These are phyloP conservation scores for Nematodospora valgi DNA, from an alignment of 805 yeast species.

Conservation along the genomic window DNA sequence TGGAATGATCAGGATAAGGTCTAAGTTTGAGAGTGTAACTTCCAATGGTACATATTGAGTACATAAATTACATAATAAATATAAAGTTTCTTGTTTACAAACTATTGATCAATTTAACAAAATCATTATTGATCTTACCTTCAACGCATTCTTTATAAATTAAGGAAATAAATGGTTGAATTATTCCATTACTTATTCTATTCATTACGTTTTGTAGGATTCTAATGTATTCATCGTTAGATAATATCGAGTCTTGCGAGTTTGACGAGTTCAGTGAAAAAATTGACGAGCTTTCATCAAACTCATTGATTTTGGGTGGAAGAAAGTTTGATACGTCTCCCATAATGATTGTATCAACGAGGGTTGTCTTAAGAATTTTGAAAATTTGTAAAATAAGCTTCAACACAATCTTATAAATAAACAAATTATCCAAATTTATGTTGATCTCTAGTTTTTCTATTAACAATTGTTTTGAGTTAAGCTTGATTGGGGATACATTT, in stretches of 20 bases:
- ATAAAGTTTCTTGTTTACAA: constrained; percentile 3
- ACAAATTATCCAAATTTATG: constrained; percentile 36
- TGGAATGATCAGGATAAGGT: too few species aligned
- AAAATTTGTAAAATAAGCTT: constrained; percentile 26
- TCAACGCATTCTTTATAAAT: constrained; percentile 30
- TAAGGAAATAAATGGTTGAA: constrained; percentile 35
- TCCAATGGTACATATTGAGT: neutral
- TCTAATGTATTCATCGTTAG: constrained; percentile 31
- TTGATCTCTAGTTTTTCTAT: constrained; percentile 44
- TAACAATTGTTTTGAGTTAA: constrained; percentile 37
- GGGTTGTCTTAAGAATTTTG: constrained; percentile 22
- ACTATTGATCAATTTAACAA: constrained; percentile 22
- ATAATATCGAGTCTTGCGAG: constrained; percentile 18
- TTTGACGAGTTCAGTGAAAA: constrained; percentile 28
- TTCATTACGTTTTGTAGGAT: constrained; percentile 22
- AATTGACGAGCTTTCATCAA: constrained; percentile 32
- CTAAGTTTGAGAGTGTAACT: too few species aligned
- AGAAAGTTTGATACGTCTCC: neutral
- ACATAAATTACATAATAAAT: neutral
- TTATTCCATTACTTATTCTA: constrained; percentile 31
- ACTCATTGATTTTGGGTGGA: neutral
- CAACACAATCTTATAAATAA: constrained; percentile 34
- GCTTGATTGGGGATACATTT: constrained; percentile 35
- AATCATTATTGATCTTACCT: constrained; percentile 24
- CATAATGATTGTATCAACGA: constrained; percentile 7